These are phyloP conservation scores for Ceratobasidium sp. DNA, from an alignment of 1,284 basidiomycete species.

Conservation along the genomic window DNA sequence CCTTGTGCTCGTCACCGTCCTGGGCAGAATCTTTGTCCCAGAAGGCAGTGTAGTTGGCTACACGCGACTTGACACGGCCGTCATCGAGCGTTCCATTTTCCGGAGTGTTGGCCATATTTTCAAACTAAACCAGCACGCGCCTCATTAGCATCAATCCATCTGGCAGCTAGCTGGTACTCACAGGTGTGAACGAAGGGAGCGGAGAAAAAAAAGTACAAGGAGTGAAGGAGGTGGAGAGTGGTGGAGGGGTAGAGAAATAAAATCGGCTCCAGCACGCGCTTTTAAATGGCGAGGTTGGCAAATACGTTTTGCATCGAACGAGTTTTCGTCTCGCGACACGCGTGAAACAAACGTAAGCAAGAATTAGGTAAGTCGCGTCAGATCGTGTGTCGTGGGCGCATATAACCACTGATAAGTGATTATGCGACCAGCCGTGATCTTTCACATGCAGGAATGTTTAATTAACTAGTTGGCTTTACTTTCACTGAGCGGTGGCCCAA, in stretches of 20 bases:
- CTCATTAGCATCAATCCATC: background rate
- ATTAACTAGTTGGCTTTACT: too few species aligned
- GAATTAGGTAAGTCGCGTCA: constrained; percentile 19
- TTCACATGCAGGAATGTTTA: too few species aligned
- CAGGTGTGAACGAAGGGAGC: constrained; percentile 20
- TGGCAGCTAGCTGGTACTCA: background rate
- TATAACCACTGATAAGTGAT: constrained; percentile 1
- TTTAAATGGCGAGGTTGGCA: constrained; percentile 36
- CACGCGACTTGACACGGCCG: constrained; percentile 84
- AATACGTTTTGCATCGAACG: constrained; percentile 43
- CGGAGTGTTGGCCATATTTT: constrained; percentile 23
- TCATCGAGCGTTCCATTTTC: constrained; percentile 59
- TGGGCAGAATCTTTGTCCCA: constrained; percentile 90
- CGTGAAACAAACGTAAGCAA: constrained; percentile 29
- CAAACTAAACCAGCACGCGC: background rate
- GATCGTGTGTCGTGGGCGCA: constrained; percentile 27
- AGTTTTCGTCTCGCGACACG: constrained; percentile 45
- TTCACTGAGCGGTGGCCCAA: too few species aligned
- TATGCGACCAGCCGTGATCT: background rate
- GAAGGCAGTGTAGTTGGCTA: constrained; percentile 93
- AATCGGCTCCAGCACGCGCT: constrained; percentile 14
- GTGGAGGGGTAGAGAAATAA: constrained; percentile 32
- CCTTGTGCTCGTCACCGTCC: constrained; percentile 78
- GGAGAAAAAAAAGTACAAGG: constrained; percentile 24
- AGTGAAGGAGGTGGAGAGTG: constrained; percentile 39